phyloP scores from a whole-genome alignment of 2,329 filamentous ascomycete genomes.

The Mycosphaerelloides madeirae region DNA sequence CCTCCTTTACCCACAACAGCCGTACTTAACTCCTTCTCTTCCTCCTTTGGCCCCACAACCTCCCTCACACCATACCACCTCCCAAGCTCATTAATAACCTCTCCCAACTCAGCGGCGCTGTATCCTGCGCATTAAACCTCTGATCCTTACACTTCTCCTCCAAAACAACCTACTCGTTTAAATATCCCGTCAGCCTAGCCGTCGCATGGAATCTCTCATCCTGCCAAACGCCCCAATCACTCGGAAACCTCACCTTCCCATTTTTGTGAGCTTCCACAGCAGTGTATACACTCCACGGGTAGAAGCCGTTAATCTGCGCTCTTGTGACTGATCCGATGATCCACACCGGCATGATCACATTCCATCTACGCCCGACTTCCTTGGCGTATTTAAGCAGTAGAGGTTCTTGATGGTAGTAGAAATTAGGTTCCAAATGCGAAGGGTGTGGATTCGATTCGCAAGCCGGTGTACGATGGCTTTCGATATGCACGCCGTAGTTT shows the following conservation, averaged over 20 bases:
- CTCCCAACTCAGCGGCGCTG: constrained; percentile 38
- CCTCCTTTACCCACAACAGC: constrained; percentile 20
- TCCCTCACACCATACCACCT: constrained; percentile 44
- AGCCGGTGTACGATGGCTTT: constrained; percentile 40
- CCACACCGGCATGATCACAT: constrained; percentile 45
- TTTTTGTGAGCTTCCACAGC: constrained; percentile 42
- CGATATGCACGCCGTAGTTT: constrained; percentile 49
- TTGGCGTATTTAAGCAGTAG: constrained; percentile 42
- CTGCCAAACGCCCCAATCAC: constrained; percentile 45
- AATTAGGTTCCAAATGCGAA: constrained; percentile 48
- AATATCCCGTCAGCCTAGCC: constrained; percentile 46
- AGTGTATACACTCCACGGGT: constrained; percentile 49
- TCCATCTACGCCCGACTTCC: constrained; percentile 38
- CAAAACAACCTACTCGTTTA: constrained; percentile 49
- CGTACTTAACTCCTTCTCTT: constrained; percentile 24
- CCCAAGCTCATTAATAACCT: constrained; percentile 38
- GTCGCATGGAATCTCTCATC: constrained; percentile 38
- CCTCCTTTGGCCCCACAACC: constrained; percentile 25
- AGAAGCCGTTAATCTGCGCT: constrained; percentile 48
- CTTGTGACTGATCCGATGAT: constrained; percentile 47
- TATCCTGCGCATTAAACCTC: constrained; percentile 44
- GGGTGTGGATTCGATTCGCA: no score
- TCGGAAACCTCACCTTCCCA: constrained; percentile 43
- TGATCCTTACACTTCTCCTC: constrained; percentile 41
- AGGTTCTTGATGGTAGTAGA: constrained; percentile 55